Evolutionary conservation across 164 flowering plant genomes (phyloP), one percentile per base, ranked within the genome.

Genomic region (Macadamia integrifolia): DNA sequence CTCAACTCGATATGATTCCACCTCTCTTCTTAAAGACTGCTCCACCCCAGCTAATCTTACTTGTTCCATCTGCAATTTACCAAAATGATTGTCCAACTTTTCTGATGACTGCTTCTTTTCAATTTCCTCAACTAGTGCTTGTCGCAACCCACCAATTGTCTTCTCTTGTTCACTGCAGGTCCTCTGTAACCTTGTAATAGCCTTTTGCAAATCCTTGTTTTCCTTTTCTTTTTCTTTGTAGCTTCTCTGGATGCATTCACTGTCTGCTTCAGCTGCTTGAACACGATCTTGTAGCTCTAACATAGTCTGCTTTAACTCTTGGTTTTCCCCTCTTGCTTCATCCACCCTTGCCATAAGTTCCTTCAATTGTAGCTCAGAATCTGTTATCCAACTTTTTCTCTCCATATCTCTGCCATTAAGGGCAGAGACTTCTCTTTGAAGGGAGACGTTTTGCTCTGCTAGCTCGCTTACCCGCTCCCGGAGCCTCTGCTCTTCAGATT

Each of bases 381-480:
- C 60, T 8, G 68, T 62, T 14, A 82, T 66, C 65, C 68, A 73
- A 72, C 48, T 79, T 75, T 64, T 82, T 72, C 74, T 80, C 65
- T 88, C 92, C 56, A 66, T 64, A 71, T 88, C 96, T 73, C 70
- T 85, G 69, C 82, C 88, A 71, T 73, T 80, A 48, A 81, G 75
- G 13, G 86, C 79, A 62, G 90, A 86, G 14, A 87, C 85, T 77
- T 95, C 96, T 74, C 91, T 88, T 76, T 92, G 99, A 49, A 92
- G 84, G 3, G 89, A 83, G 55, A 92, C 98, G 80, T 92, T 92
- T 61, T 89, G 96, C 81, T 95, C 98, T 44, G 98, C 98, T 7
- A 95, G 87, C 73, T 95, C 97, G 75, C 93, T 80, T 52, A 91
- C 92, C 62, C 99, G 85, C 60, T 92, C 93, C 18, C 98, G 86